Conservation (phyloP, 2,329 filamentous ascomycete genomes). For the Coniochaeta sp. region DNA sequence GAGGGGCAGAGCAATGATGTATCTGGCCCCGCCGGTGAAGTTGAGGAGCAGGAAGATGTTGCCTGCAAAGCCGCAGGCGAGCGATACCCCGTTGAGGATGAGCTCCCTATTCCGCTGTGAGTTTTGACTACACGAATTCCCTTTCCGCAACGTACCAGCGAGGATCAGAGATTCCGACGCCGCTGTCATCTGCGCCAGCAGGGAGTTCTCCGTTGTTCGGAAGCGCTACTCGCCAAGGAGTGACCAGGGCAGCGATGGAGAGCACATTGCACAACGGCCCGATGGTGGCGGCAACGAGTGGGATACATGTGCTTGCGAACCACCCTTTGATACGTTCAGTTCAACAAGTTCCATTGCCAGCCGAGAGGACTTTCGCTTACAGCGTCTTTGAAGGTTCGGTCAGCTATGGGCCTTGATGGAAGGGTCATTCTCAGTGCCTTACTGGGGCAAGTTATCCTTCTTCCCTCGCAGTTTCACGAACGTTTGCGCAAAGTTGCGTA, state of each 20-base stretch:
- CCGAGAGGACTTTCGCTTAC: background rate
- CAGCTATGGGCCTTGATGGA: background rate
- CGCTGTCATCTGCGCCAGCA: constrained; percentile 37
- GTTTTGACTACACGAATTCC: background rate
- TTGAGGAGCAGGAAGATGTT: constrained; percentile 63
- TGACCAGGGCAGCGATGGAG: constrained; percentile 59
- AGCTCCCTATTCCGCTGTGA: constrained; percentile 35
- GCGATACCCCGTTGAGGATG: constrained; percentile 54
- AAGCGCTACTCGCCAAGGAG: constrained; percentile 49
- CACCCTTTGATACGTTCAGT: constrained; percentile 21
- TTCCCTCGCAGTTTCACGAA: background rate
- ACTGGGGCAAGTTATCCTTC: background rate
- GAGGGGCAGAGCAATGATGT: constrained; percentile 58
- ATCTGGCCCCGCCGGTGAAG: constrained; percentile 58
- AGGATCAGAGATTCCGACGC: constrained; percentile 50
- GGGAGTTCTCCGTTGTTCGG: constrained; percentile 35
- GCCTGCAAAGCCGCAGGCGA: constrained; percentile 56
- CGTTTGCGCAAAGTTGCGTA: background rate
- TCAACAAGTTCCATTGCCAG: background rate
- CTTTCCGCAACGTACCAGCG: constrained; percentile 37
- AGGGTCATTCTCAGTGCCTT: background rate
- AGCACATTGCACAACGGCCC: constrained; percentile 64
- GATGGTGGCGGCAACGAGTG: constrained; percentile 59
- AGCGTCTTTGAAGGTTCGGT: background rate
- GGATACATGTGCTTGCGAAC: constrained; percentile 35